These are phyloP conservation scores for Castanea sativa DNA, from an alignment of 306 rosid genomes.

Conservation along the genomic window DNA sequence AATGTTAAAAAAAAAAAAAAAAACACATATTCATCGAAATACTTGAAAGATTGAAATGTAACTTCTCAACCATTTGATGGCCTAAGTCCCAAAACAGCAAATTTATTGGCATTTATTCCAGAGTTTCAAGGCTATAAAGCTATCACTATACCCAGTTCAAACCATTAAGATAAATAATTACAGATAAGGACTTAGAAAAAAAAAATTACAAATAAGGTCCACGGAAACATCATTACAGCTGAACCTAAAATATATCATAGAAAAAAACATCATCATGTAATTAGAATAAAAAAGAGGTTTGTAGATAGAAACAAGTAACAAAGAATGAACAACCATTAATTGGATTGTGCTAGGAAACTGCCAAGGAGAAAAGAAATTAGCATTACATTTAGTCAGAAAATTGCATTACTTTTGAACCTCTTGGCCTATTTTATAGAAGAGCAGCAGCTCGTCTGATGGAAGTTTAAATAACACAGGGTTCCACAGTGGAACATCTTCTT, in stretches of 20 bases:
- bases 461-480: constrained; percentile 87
- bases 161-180: constrained; percentile 1
- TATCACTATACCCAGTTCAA: background rate
- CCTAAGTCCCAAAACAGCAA: background rate
- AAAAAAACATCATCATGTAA: background rate
- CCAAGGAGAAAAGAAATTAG: background rate
- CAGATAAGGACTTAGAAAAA: background rate
- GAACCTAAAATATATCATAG: background rate
- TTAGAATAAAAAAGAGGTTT: background rate
- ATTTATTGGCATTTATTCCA: background rate
- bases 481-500: constrained; percentile 86
- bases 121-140: background rate
- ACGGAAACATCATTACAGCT: background rate
- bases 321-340: background rate
- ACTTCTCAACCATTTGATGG: background rate
- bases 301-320: background rate
- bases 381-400: constrained; percentile 1
- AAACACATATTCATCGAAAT: background rate
- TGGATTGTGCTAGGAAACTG: background rate
- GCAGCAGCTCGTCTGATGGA: constrained; percentile 78
- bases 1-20: background rate
- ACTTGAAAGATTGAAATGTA: background rate
- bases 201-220: background rate
- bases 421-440: constrained; percentile 82
- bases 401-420: constrained; percentile 72